phyloP scores from a whole-genome alignment of 495 filamentous ascomycete genomes.

The Penicillium arizonense region DNA sequence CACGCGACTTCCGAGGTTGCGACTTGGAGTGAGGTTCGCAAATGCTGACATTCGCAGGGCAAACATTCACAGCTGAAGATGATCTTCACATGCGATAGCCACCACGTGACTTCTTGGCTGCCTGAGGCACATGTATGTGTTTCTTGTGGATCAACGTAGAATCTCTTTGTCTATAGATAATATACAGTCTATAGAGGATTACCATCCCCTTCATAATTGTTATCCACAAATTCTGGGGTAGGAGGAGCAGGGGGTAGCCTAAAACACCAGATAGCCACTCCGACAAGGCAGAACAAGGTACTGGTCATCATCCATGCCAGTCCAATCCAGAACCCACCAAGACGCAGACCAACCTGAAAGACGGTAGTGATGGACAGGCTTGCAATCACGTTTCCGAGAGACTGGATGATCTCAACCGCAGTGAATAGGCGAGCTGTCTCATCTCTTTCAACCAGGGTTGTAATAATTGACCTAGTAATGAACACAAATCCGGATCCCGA shows the following conservation, averaged over 20 bases:
- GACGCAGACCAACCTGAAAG: conserved; percentile 49
- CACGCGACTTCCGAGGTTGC: not conserved
- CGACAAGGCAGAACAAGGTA: conserved; percentile 38
- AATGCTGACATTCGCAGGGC: not conserved
- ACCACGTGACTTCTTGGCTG: not conserved
- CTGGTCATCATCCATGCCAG: conserved; percentile 55
- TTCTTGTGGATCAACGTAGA: not conserved
- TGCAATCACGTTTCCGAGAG: conserved; percentile 51
- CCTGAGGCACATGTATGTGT: not conserved
- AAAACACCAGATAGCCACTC: conserved; percentile 38
- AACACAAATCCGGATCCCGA: conserved; percentile 49
- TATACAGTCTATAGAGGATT: conserved; percentile 18
- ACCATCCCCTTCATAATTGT: conserved; percentile 21
- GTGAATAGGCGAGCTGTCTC: conserved; percentile 57
- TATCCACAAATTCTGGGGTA: conserved; percentile 23
- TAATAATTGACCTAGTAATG: conserved; percentile 49
- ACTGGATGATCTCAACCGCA: conserved; percentile 56
- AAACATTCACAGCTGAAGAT: not conserved
- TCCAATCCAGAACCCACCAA: conserved; percentile 52
- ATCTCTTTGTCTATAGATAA: conserved; percentile 8
- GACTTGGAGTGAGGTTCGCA: not conserved
- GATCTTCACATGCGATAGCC: conserved; percentile 6
- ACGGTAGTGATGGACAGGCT: conserved; percentile 52
- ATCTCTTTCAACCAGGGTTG: conserved; percentile 49
- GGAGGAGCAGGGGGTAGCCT: conserved; percentile 24